These are phyloP conservation scores for Onygenales sp. DNA, from an alignment of 2,329 filamentous ascomycete genomes.

Conservation along the genomic window DNA sequence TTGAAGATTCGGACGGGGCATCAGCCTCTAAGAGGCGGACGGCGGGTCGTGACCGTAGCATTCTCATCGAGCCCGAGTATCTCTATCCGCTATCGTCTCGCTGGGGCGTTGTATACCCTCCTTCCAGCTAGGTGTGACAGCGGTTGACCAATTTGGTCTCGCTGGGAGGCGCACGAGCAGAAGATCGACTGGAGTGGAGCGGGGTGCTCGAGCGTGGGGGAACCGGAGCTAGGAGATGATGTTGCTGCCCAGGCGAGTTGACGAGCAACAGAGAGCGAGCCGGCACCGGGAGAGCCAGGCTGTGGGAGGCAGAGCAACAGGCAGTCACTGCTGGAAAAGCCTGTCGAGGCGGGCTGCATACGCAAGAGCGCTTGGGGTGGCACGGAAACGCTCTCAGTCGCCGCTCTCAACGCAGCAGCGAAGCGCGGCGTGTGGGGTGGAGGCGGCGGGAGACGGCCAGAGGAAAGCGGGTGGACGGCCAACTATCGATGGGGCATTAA, in stretches of 20 bases:
- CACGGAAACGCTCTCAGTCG: not conserved
- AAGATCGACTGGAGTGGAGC: too few relatives aligned
- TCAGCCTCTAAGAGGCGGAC: constrained; percentile 32
- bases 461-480: constrained; percentile 1
- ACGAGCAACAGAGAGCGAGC: not conserved
- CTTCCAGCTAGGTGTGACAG: not conserved
- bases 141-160: not conserved
- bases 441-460: constrained; percentile 5
- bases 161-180: too few relatives aligned
- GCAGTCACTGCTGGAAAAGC: not conserved
- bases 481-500: constrained; percentile 6
- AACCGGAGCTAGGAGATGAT: too few relatives aligned
- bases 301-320: not conserved
- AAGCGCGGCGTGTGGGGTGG: not conserved
- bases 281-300: not conserved
- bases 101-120: not conserved
- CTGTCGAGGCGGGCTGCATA: not conserved
- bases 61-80: constrained; percentile 6
- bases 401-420: not conserved
- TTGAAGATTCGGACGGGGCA: constrained; percentile 33
- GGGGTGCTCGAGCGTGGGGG: too few relatives aligned
- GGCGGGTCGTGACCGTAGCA: constrained; percentile 28
- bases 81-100: not conserved
- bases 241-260: not conserved
- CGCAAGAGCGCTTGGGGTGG: constrained; percentile 1